Evolutionary conservation across 2,329 filamentous ascomycete species (phyloP).

Genomic region (Myriosclerotinia curreyana): DNA sequence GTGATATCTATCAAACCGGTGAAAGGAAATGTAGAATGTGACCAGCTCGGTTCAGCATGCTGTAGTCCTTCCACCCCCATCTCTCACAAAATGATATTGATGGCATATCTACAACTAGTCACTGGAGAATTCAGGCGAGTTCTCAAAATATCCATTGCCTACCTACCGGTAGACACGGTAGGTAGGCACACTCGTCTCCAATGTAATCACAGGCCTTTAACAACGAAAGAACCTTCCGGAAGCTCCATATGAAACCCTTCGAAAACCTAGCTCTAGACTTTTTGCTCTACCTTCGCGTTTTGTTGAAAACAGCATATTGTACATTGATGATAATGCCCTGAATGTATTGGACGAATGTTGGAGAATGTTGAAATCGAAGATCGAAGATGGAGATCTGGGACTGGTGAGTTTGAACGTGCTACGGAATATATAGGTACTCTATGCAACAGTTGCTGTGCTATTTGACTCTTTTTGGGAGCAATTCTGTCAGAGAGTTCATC

Average conservation of each 20-base stretch:
- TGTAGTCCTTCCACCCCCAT: not conserved
- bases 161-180: too few relatives aligned
- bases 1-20: not conserved
- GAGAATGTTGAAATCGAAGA: not conserved
- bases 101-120: too few relatives aligned
- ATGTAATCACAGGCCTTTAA: too few relatives aligned
- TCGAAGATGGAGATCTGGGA: not conserved
- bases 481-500: not conserved
- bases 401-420: not conserved
- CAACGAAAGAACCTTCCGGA: not conserved
- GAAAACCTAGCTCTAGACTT: not conserved
- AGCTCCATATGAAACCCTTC: not conserved
- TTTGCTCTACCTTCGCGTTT: not conserved
- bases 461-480: not conserved
- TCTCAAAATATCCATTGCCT: too few relatives aligned
- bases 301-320: not conserved
- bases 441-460: not conserved
- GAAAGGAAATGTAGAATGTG: not conserved
- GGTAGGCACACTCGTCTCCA: too few relatives aligned
- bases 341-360: not conserved
- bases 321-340: not conserved
- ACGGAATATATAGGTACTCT: not conserved
- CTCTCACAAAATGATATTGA: too few relatives aligned
- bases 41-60: not conserved
- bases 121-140: too few relatives aligned